A percentile compares a stretch with the other conserved stretches of the same genome.
phyloP scores from a whole-genome alignment of 2,329 filamentous ascomycete genomes.

The Pseudocercospora musae region DNA sequence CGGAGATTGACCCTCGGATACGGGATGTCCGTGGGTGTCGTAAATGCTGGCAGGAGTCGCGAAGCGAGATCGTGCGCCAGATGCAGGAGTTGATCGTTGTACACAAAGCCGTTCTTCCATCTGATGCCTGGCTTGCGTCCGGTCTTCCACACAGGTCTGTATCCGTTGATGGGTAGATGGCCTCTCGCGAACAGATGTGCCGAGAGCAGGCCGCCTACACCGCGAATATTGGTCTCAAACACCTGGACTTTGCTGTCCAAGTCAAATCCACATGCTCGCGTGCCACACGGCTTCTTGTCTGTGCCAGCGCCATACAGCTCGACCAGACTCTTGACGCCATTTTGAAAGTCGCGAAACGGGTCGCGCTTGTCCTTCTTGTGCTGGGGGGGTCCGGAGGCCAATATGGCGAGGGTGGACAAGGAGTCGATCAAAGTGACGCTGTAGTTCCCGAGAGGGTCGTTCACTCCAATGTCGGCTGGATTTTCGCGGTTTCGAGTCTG shows the following conservation, averaged over 20 bases:
- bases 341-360: conserved; percentile 61
- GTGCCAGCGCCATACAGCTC: conserved; percentile 79
- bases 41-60: conserved; percentile 85
- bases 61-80: conserved; percentile 81
- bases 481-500: conserved; percentile 79
- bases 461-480: conserved; percentile 77
- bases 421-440: conserved; percentile 94
- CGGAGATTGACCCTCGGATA: conserved; percentile 93
- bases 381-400: conserved; percentile 68
- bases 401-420: conserved; percentile 85
- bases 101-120: conserved; percentile 61
- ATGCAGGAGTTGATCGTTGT: conserved; percentile 86
- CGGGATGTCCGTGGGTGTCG: conserved; percentile 83
- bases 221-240: conserved; percentile 95
- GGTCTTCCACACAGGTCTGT: conserved; percentile 52
- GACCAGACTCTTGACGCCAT: conserved; percentile 72
- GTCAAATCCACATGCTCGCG: conserved; percentile 78
- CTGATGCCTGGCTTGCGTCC: conserved; percentile 41
- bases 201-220: conserved; percentile 84
- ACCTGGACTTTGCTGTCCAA: conserved; percentile 97
- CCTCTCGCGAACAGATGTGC: conserved; percentile 91
- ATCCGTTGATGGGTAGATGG: conserved; percentile 80
- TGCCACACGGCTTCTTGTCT: conserved; percentile 66
- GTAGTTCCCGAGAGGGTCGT: conserved; percentile 96
- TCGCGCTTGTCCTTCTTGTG: conserved; percentile 48